Evolutionary conservation across 1,284 basidiomycete species (phyloP), one percentile per base, ranked within the genome.

Genomic region (Sparassis latifolia): DNA sequence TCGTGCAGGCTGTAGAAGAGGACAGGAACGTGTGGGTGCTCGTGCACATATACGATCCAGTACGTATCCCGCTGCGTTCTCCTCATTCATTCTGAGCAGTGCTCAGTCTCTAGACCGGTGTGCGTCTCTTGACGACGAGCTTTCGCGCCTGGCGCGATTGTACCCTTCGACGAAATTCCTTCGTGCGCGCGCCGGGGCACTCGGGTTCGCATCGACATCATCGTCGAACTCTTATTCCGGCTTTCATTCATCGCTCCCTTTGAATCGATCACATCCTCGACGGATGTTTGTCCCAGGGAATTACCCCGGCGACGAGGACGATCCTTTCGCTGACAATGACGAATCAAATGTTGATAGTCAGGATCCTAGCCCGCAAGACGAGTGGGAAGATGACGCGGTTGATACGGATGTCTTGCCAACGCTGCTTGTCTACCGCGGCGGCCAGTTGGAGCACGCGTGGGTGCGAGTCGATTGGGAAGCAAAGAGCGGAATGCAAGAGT

Each of bases 391-490:
- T 42, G 77, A 78, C 44, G 65, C 76, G 32, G 83, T 89, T 32
- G 89, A 92, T 58, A 76, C 81, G 2, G 90, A 92, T 59, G 80
- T 92, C 71, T 74, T 93, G 5, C 90, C 91, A 0, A 93, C 90
- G 2, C 66, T 93, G 59, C 73, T 93, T 5, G 85, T 89, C 3
- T 93, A 93, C 62, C 84, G 84, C 10, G 81, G 78, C 50, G 89
- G 90, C n/a, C 81, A 91, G 52, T 77, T 92, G 10, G 80, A 87
- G 28, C 78, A 88, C 58, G 89, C 86, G 46, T 89, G 89, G 84
- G 85, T 92, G 2, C 76, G 90, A 27, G 86, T 92, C 2, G 89
- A 92, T 64, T 89, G 86, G 85, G 89, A 91, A 62, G 86, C 86
- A 0, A 62, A 69, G 33, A 76, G 74, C 20, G 84, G 82, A n/a